Percentiles rank a stretch among this genome's conserved stretches.
Evolutionary conservation across 352 stramenopile genomes (phyloP).

Genomic region (Labyrinthula sp.): DNA sequence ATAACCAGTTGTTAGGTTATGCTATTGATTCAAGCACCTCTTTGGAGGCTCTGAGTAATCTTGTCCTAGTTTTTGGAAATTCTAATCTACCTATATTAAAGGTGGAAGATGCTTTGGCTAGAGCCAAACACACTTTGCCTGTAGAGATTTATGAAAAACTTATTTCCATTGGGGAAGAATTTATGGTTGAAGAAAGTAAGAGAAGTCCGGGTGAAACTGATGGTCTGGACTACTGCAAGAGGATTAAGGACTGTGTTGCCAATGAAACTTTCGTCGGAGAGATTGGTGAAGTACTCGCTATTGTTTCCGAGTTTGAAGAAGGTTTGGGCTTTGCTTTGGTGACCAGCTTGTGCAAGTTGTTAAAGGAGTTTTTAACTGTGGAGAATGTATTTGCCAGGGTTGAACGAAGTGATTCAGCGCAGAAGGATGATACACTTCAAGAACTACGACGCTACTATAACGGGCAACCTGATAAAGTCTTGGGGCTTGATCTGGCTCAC

Average conservation of each 20-base stretch:
- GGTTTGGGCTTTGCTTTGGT: conserved; percentile 35
- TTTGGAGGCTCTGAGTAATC: conserved; percentile 54
- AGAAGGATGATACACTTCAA: conserved; percentile 27
- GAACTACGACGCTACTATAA: conserved; percentile 12
- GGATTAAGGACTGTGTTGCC: conserved; percentile 19
- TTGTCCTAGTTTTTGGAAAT: conserved; percentile 42
- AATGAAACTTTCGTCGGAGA: conserved; percentile 34
- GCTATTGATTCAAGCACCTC: conserved; percentile 50
- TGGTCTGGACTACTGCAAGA: conserved; percentile 46
- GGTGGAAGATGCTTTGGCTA: conserved; percentile 85
- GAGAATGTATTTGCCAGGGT: conserved; percentile 26
- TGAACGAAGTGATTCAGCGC: conserved; percentile 12
- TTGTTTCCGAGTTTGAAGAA: conserved; percentile 46
- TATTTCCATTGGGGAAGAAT: conserved; percentile 36
- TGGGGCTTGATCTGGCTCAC: conserved; percentile 12
- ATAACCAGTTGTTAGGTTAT: conserved; percentile 80
- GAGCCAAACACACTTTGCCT: conserved; percentile 81
- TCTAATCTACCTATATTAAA: conserved; percentile 63
- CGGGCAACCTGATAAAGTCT: conserved; percentile 9
- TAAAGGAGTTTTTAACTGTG: conserved; percentile 27
- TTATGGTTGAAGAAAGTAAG: conserved; percentile 38
- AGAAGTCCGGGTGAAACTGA: conserved; percentile 40
- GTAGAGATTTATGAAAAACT: conserved; percentile 66
- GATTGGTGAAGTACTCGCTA: conserved; percentile 46
- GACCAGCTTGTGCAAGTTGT: conserved; percentile 23